Percentiles rank a stretch among this genome's conserved stretches.
Evolutionary conservation across 305 asterid genomes (phyloP).

Genomic region (Fraxinus paxiana): DNA sequence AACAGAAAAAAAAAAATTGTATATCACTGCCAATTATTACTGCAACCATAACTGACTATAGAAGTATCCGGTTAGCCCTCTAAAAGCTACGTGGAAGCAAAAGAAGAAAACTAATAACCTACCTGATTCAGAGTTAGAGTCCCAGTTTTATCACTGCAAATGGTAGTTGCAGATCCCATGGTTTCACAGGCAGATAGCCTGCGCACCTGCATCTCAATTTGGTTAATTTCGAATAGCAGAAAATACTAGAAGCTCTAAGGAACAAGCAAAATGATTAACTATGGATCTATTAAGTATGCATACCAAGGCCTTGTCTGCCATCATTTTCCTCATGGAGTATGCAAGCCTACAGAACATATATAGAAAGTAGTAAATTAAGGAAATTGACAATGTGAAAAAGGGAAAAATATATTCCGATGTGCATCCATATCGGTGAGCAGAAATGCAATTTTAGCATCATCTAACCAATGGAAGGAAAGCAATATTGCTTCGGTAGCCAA

Average conservation of each 20-base stretch:
- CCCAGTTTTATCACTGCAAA: slow-evolving; percentile 97
- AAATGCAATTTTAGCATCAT: slow-evolving; percentile 14
- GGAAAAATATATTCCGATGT: neutral
- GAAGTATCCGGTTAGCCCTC: neutral
- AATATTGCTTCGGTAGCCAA: neutral
- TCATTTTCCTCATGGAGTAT: slow-evolving; percentile 96
- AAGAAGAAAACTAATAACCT: slow-evolving; percentile 12
- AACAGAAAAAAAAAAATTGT: neutral
- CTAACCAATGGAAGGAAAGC: neutral
- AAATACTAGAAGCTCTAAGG: neutral
- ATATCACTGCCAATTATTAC: neutral
- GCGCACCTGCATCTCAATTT: slow-evolving; percentile 62
- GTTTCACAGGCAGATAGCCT: slow-evolving; percentile 98
- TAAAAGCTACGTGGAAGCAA: slow-evolving; percentile 14
- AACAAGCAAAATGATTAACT: slow-evolving; percentile 1
- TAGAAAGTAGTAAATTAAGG: neutral
- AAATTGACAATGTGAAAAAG: slow-evolving; percentile 18
- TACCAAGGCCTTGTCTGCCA: slow-evolving; percentile 98
- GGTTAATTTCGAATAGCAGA: neutral
- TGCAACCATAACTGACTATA: slow-evolving; percentile 14
- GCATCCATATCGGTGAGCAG: neutral
- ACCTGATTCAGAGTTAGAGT: slow-evolving; percentile 92
- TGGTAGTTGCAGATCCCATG: slow-evolving; percentile 97
- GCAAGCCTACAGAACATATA: slow-evolving; percentile 72
- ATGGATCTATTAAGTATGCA: slow-evolving; percentile 22